Conservation (phyloP, 805 yeast genomes). For the Starmerella floris region DNA sequence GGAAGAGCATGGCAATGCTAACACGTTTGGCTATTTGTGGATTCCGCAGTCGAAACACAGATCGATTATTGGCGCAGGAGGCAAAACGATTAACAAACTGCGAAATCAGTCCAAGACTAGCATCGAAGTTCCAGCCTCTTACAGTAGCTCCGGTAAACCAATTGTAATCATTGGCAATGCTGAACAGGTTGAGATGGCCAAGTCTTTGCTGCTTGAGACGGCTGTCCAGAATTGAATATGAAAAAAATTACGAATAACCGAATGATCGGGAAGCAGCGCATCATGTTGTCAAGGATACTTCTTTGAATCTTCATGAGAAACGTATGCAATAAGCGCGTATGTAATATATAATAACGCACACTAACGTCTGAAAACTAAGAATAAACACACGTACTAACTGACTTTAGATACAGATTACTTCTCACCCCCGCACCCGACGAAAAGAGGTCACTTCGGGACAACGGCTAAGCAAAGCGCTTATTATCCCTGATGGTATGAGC, state of each 20-base stretch:
- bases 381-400: too few relatives aligned
- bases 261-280: too few relatives aligned
- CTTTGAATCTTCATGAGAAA: neutral
- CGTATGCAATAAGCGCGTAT: neutral
- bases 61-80: constrained; percentile 59
- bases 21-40: constrained; percentile 50
- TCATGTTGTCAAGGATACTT: too few relatives aligned
- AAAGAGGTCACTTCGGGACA: too few relatives aligned
- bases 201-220: constrained; percentile 5
- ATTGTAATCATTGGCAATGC: constrained; percentile 7
- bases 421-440: too few relatives aligned
- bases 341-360: too few relatives aligned
- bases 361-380: too few relatives aligned
- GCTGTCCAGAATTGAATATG: neutral
- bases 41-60: constrained; percentile 26
- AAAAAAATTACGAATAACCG: neutral
- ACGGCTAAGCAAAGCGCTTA: too few relatives aligned
- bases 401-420: too few relatives aligned
- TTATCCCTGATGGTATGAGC: constrained; percentile 15
- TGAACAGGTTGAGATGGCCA: constrained; percentile 14
- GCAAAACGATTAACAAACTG: constrained; percentile 48
- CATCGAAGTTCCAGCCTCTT: constrained; percentile 14
- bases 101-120: constrained; percentile 38
- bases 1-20: constrained; percentile 35
- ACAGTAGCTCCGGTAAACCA: neutral